These are phyloP conservation scores for Cydonia oblonga DNA, from an alignment of 331 rosid species.

Conservation along the genomic window DNA sequence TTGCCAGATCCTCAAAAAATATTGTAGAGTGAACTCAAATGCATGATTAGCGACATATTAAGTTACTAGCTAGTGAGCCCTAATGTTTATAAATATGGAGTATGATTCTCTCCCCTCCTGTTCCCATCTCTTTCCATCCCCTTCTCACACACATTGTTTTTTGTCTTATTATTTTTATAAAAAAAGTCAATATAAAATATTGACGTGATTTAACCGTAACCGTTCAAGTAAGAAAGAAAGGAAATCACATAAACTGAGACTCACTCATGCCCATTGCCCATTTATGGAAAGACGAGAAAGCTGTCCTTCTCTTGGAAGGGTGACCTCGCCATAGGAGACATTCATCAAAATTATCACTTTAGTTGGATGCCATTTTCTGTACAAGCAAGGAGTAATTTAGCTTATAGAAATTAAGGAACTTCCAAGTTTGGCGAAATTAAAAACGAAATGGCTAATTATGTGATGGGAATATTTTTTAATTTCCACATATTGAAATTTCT, in stretches of 20 bases:
- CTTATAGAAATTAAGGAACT: not conserved
- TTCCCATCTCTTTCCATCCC: rapidly evolving
- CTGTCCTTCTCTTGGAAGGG: not conserved
- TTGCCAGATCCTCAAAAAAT: not conserved
- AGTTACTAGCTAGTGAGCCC: too few species aligned
- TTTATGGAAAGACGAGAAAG: not conserved
- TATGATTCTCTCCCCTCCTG: too few species aligned
- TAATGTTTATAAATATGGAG: too few species aligned
- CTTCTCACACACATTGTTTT: too few species aligned
- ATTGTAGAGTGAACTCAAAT: not conserved
- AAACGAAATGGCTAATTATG: not conserved
- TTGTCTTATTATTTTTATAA: too few species aligned
- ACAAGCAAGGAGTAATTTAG: not conserved
- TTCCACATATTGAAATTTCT: not conserved
- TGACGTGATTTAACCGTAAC: too few species aligned
- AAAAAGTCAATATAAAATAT: too few species aligned
- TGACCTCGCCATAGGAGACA: not conserved
- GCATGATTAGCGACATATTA: too few species aligned
- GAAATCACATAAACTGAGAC: not conserved
- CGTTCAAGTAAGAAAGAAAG: rapidly evolving
- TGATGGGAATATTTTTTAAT: not conserved
- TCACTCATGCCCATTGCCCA: not conserved
- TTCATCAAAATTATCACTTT: not conserved
- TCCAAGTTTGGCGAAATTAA: not conserved
- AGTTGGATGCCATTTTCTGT: not conserved